A percentile compares a stretch with the other conserved stretches of the same genome.
phyloP scores from a whole-genome alignment of 192 early-diverging fungal species.

The Dispira simplex region DNA sequence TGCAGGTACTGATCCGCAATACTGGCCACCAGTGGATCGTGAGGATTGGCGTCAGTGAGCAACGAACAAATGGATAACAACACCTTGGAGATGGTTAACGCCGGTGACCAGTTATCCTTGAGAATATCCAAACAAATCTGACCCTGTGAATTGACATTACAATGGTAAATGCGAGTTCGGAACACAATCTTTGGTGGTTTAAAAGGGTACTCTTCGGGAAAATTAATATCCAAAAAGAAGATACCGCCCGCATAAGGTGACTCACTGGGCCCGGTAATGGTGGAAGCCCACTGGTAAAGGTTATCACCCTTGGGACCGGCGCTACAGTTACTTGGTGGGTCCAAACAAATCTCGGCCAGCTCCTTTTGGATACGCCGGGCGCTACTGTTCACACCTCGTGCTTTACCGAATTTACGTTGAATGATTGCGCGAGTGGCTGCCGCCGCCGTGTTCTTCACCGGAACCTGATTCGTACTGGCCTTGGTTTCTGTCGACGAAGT shows the following conservation, averaged over 20 bases:
- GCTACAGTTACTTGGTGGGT: slow-evolving; percentile 88
- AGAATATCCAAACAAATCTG: slow-evolving; percentile 89
- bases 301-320: slow-evolving; percentile 95
- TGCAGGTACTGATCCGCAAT: slow-evolving; percentile 82
- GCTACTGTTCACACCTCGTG: not conserved
- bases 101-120: slow-evolving; percentile 97
- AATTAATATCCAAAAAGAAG: slow-evolving; percentile 87
- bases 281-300: slow-evolving; percentile 91
- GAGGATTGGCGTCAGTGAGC: slow-evolving; percentile 88
- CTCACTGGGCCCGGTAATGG: slow-evolving; percentile 76
- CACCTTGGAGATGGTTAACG: slow-evolving; percentile 89
- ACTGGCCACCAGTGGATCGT: slow-evolving; percentile 81
- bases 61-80: slow-evolving; percentile 87
- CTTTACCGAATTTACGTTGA: slow-evolving; percentile 2
- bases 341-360: slow-evolving; percentile 88
- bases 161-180: slow-evolving; percentile 91
- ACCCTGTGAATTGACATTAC: slow-evolving; percentile 88
- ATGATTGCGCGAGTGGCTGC: not conserved
- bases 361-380: slow-evolving; percentile 69
- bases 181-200: slow-evolving; percentile 90
- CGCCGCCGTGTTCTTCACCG: not conserved
- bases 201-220: slow-evolving; percentile 91
- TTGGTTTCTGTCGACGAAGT: too few species aligned
- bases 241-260: slow-evolving; percentile 84
- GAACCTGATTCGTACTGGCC: too few species aligned